Percentiles rank a stretch among this genome's conserved stretches.
Conservation (phyloP, 1,139 yeast genomes). For the Blastobotrys raffinosifermentans region DNA sequence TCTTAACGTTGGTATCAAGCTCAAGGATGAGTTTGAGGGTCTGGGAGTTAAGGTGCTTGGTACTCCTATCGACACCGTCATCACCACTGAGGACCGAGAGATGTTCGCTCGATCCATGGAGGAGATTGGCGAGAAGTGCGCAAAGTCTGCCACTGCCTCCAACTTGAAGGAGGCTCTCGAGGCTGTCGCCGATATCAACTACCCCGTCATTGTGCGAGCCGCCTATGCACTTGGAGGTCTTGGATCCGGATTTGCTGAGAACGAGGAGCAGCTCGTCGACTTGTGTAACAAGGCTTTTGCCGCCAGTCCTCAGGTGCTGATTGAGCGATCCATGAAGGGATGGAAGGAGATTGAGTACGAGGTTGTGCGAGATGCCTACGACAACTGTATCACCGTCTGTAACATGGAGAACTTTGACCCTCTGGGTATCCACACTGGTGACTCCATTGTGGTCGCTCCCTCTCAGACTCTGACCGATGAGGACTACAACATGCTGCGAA, state of each 20-base stretch:
- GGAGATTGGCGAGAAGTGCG: conserved; percentile 91
- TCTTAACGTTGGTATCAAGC: conserved; percentile 85
- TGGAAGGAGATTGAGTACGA: conserved; percentile 99
- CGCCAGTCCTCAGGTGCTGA: conserved; percentile 90
- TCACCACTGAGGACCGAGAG: conserved; percentile 97
- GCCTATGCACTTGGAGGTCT: conserved; percentile 97
- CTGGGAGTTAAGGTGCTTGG: conserved; percentile 94
- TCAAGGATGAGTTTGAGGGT: conserved; percentile 89
- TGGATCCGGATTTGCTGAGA: conserved; percentile 97
- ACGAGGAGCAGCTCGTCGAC: conserved; percentile 73
- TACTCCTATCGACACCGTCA: conserved; percentile 92
- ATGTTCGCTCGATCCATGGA: conserved; percentile 91
- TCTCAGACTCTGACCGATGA: conserved; percentile 96
- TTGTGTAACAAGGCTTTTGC: conserved; percentile 92
- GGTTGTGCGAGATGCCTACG: conserved; percentile 96
- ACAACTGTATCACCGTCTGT: conserved; percentile 98
- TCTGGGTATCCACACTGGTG: conserved; percentile 98
- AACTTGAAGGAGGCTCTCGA: conserved; percentile 71
- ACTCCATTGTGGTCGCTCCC: conserved; percentile 97
- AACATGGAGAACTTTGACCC: conserved; percentile 99
- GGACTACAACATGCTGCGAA: conserved; percentile 96
- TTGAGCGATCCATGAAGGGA: conserved; percentile 96
- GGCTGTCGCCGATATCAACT: conserved; percentile 85
- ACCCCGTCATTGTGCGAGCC: conserved; percentile 96
- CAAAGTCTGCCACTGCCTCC: conserved; percentile 82